Base-by-base conservation (phyloP, 2,329 filamentous ascomycete genomes). In the Zasmidium cellare region DNA sequence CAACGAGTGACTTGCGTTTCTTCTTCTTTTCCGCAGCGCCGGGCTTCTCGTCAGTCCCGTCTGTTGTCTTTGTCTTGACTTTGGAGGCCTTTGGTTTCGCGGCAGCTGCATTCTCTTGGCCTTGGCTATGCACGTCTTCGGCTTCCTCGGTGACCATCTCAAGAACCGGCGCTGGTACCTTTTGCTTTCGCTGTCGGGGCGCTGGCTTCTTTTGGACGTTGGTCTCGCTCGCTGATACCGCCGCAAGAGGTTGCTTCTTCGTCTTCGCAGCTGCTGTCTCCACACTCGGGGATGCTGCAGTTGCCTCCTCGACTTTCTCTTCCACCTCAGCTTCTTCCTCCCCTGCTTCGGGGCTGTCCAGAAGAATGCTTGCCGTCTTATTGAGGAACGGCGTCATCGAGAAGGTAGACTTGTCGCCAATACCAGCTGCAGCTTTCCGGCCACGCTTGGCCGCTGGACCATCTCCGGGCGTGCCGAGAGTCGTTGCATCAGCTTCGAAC, bases 331-430 rank as follows among this genome's bases (percentile, higher is more conserved):
- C 59, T 19, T 72, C 72, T n/a, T 71, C 66, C 25, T 69, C 70
- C 18, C 74, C 78, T 25, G 75, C 73, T 57, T 54, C 56, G 67
- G 74, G 51, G 41, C 58, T 62, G n/a, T 61, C 63, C 6, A 78
- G 75, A n/a, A 77, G 75, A 14, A 87, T 77, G 62, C 80, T 87
- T 60, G 81, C 86, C 23, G 85, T 87, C 51, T 88, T 86, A 73
- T 92, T 96, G 60, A 97, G 80, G 78, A 96, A 97, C 0, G 93
- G 93, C 0, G 93, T 97, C 63, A 97, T 91, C 3, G 92, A 96
- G 74, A 97, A 97, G 2, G 84, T 87, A 0, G 92, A 97, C 74
- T 96, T 97, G 70, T 96, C 91, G 25, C 90, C 91, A 3, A 89
- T 79, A 55, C 85, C 76, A 1, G 84, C 81, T 19, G 86, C 83